Evolutionary conservation across 2,329 filamentous ascomycete genomes (phyloP).

Genomic region (Ploettnerulaceae sp.): DNA sequence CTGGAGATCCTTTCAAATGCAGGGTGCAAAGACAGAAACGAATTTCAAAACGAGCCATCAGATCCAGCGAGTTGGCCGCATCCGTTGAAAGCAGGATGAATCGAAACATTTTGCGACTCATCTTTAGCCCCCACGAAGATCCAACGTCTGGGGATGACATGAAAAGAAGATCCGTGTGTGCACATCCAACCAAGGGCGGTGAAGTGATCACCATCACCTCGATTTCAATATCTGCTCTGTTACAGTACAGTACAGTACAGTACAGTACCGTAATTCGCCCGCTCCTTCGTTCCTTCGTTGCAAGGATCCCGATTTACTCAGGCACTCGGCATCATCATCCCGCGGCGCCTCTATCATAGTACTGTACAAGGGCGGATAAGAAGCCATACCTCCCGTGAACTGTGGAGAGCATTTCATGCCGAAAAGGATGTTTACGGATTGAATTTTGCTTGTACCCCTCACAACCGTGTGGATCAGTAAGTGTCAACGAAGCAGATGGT

Average conservation of each 20-base stretch:
- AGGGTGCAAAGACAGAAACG: not conserved
- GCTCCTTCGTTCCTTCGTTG: not conserved
- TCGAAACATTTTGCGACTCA: not conserved
- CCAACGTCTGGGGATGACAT: not conserved
- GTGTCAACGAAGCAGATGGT: not conserved
- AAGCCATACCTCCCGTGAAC: not conserved
- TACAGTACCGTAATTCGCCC: too few relatives aligned
- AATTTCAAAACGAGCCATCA: not conserved
- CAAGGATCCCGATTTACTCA: not conserved
- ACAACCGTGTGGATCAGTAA: not conserved
- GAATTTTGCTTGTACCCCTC: slow-evolving; percentile 1
- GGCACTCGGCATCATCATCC: slow-evolving; percentile 1
- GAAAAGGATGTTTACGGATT: not conserved
- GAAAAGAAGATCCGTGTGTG: not conserved
- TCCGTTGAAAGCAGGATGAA: not conserved
- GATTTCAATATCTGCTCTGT: too few relatives aligned
- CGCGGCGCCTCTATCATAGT: not conserved
- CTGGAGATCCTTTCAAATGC: not conserved
- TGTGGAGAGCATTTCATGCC: not conserved
- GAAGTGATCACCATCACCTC: slow-evolving; percentile 1
- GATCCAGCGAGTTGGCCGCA: not conserved
- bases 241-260: too few relatives aligned
- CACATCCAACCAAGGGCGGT: slow-evolving; percentile 1
- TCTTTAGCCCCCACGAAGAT: not conserved
- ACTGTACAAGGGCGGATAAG: too few relatives aligned